A percentile compares a stretch with the other conserved stretches of the same genome.
Evolutionary conservation across 2,329 filamentous ascomycete species (phyloP).

Genomic region (Macrophomina pseudophaseolina): DNA sequence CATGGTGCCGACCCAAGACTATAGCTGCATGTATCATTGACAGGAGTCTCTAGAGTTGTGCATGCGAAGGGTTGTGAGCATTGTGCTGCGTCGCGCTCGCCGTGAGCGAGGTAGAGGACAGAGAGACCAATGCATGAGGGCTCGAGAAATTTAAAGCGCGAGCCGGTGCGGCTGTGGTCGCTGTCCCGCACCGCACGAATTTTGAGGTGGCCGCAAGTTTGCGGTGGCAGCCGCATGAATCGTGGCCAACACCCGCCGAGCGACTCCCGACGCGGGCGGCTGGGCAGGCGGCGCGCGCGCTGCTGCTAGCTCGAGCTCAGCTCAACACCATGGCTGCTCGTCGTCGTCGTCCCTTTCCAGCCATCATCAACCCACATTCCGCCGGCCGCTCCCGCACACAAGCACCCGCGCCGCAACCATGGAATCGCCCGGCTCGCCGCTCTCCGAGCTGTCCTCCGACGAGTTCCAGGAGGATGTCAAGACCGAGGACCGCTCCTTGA

Average conservation of each 20-base stretch:
- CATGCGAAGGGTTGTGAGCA: neutral
- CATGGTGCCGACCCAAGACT: too few species aligned
- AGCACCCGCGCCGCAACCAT: conserved; percentile 36
- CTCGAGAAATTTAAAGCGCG: conserved; percentile 13
- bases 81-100: neutral
- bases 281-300: conserved; percentile 13
- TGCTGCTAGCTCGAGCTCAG: conserved; percentile 13
- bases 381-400: conserved; percentile 1
- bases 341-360: conserved; percentile 14
- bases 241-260: neutral
- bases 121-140: neutral
- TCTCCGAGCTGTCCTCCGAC: conserved; percentile 69
- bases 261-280: conserved; percentile 1
- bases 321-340: conserved; percentile 24
- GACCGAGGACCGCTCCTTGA: conserved; percentile 53
- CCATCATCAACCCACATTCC: conserved; percentile 21
- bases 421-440: conserved; percentile 65
- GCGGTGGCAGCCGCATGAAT: neutral
- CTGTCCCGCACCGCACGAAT: conserved; percentile 5
- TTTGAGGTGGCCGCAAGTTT: conserved; percentile 9
- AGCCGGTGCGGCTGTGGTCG: conserved; percentile 12
- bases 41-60: neutral
- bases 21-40: too few species aligned
- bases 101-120: neutral
- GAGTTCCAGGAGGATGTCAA: conserved; percentile 64